A percentile compares a stretch with the other conserved stretches of the same genome.
phyloP scores from a whole-genome alignment of 108 stramenopile genomes.

The Mayamaea pseudoterrestris region DNA sequence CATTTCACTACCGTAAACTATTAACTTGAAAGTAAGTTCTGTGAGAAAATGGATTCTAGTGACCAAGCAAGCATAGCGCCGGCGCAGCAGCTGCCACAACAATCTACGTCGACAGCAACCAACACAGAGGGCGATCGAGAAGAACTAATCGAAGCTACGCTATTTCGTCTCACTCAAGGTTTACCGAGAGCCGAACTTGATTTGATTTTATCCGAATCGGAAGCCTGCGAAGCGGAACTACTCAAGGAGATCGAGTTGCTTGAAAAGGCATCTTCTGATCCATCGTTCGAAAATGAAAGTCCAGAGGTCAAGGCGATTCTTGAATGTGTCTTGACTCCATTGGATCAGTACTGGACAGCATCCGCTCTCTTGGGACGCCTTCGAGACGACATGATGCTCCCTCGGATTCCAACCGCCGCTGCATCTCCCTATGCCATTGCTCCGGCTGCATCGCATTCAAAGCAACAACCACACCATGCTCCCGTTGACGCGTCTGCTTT shows the following conservation, averaged over 20 bases:
- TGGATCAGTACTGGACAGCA: slow-evolving; percentile 60
- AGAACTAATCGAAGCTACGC: slow-evolving; percentile 18
- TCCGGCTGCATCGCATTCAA: not conserved
- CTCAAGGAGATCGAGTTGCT: slow-evolving; percentile 43
- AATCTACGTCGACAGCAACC: not conserved
- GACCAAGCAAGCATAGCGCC: not conserved
- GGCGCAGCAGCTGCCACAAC: not conserved
- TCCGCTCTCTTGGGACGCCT: slow-evolving; percentile 64
- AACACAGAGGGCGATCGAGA: too few species aligned
- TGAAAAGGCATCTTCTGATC: slow-evolving; percentile 29
- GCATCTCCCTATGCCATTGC: slow-evolving; percentile 1
- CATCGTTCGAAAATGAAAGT: slow-evolving; percentile 12
- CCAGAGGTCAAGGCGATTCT: slow-evolving; percentile 19
- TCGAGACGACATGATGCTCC: slow-evolving; percentile 58
- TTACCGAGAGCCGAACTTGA: slow-evolving; percentile 53
- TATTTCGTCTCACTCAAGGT: slow-evolving; percentile 51
- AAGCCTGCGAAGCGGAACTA: slow-evolving; percentile 50
- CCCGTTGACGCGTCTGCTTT: slow-evolving; percentile 1
- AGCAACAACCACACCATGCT: not conserved
- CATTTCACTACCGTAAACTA: too few species aligned
- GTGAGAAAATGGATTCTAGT: not conserved
- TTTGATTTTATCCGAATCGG: slow-evolving; percentile 48
- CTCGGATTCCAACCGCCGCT: slow-evolving; percentile 16
- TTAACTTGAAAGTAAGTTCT: too few species aligned
- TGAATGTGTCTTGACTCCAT: slow-evolving; percentile 46